Base-by-base conservation (phyloP, 164 flowering plant genomes). In the Liriodendron chinense region DNA sequence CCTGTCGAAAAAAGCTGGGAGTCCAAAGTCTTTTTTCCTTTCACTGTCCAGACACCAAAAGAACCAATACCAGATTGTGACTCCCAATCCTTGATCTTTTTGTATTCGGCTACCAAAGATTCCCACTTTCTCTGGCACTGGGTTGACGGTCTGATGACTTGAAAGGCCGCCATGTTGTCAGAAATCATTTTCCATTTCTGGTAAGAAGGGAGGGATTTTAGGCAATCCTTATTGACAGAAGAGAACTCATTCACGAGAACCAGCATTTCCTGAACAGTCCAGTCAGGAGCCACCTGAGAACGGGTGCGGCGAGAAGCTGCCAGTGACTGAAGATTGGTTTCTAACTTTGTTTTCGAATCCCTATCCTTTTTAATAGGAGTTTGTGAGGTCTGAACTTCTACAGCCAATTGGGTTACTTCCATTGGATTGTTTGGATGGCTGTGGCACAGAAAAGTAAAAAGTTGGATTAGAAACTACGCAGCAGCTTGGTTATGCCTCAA, bases 41-140 rank as follows among this genome's bases (percentile, higher is more conserved):
- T 83, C 86, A 62, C n/a, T 67, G 18, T 72, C 83, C 77, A 90
- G 34, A 47, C 77, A 50, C 90, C 91, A 86, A 76, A 89, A 0
- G 87, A 81, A 56, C 67, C 80, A 22, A 22, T 12, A 67, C 70
- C 43, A 1, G 79, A 72, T 21, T 67, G 73, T 6, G 68, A 23
- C 63, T 84, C 87, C 88, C 89, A 88, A 2, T 78, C 82, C 80
- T 79, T 83, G 69, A 91, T 85, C 69, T 24, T 73, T 25, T 72
- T 80, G 80, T 87, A 87, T 3, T 88, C 85, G 18, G n/a, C 72
- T 7, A 87, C 81, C 82, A 91, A 69, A 0, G 82, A 75, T 22
- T 87, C 86, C 95, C 95, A 91, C 78, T 86, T 85, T 64, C 88
- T 82, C 49, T 85, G 81, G 78, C 91, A 91, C 74, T 89, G 92